Evolutionary conservation across 1,284 basidiomycete genomes (phyloP), one percentile per base, ranked within the genome.

Genomic region (Pseudozyma thailandica): DNA sequence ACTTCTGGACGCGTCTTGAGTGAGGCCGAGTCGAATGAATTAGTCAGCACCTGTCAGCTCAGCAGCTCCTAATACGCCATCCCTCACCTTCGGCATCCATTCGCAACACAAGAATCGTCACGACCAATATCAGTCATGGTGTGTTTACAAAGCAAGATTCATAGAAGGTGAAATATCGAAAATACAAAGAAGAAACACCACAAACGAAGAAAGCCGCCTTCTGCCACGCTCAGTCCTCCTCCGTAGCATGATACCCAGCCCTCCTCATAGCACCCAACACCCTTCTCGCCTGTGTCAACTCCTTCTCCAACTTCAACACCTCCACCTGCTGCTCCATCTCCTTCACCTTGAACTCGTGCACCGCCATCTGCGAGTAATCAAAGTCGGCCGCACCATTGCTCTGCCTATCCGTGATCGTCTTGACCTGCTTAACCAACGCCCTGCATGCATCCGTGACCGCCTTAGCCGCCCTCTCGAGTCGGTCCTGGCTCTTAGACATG

Each of bases 401-500:
- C 84, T 93, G 90, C 83, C 89, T 90, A 44, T 93, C 91, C 41
- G 93, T 91, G 72, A 98, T 90, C 9, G 93, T 90, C 86, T 96
- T 97, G 85, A 99, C 95, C 84, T 98, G 95, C 79, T 89, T 89
- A 59, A 99, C 96, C 52, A 99, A 89, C 31, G 94, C 93, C 82
- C 92, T 93, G 87, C 95, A 98, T n/a, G 96, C 95, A 80, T 95
- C 94, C 2, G 94, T 97, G 55, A 99, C 96, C 0, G 95, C 95
- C 85, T 96, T 98, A 47, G 95, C 93, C 2, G 96, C 96, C 8
- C 93, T 86, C 85, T 99, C 96, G 35, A 99, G 89, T 42, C 91
- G 89, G 79, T 98, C 93, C 84, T 98, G 96, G 4, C 95, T 97
- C 86, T 94, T 94, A 62, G 92, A 94, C 94, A 98, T 98, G 74